These are phyloP conservation scores for Wickerhamomyces canadensis DNA, from an alignment of 805 yeast species.

Conservation along the genomic window DNA sequence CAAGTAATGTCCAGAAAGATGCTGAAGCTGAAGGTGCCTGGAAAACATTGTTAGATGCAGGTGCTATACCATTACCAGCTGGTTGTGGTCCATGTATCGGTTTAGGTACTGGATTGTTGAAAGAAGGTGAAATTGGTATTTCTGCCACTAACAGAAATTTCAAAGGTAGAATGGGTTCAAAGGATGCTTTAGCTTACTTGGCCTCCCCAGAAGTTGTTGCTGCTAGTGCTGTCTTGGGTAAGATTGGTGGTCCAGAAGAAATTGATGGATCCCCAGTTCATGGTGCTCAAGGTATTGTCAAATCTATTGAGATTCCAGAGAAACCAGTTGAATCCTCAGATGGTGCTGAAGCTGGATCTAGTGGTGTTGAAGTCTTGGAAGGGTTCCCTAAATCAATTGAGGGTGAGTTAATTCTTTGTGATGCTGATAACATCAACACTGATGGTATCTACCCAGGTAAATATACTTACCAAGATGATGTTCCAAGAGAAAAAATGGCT, in stretches of 20 bases:
- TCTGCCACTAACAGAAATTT: conserved; percentile 98
- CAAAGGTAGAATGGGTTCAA: conserved; percentile 99
- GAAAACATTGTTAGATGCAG: conserved; percentile 84
- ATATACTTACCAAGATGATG: conserved; percentile 97
- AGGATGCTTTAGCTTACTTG: conserved; percentile 90
- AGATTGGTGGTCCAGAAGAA: conserved; percentile 89
- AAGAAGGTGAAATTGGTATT: conserved; percentile 97
- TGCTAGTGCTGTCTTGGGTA: conserved; percentile 94
- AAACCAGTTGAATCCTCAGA: conserved; percentile 19
- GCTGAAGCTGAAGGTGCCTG: conserved; percentile 92
- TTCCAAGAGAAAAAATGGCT: conserved; percentile 93
- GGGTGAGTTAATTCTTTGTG: conserved; percentile 93
- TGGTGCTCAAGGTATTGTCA: conserved; percentile 43
- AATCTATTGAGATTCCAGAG: conserved; percentile 28
- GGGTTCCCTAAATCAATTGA: conserved; percentile 88
- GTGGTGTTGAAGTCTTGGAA: conserved; percentile 66
- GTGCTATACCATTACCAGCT: conserved; percentile 92
- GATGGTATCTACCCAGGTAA: conserved; percentile 99
- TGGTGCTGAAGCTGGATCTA: conserved; percentile 28
- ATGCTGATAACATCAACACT: conserved; percentile 94
- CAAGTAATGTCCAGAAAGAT: conserved; percentile 85
- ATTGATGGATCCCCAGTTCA: conserved; percentile 55
- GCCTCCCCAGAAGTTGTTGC: conserved; percentile 99
- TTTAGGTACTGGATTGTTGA: conserved; percentile 85
- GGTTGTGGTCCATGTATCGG: conserved; percentile 99